Evolutionary conservation across 176 grass and related monocot species (phyloP).

Genomic region (Rhipidocladum racemiflorum): DNA sequence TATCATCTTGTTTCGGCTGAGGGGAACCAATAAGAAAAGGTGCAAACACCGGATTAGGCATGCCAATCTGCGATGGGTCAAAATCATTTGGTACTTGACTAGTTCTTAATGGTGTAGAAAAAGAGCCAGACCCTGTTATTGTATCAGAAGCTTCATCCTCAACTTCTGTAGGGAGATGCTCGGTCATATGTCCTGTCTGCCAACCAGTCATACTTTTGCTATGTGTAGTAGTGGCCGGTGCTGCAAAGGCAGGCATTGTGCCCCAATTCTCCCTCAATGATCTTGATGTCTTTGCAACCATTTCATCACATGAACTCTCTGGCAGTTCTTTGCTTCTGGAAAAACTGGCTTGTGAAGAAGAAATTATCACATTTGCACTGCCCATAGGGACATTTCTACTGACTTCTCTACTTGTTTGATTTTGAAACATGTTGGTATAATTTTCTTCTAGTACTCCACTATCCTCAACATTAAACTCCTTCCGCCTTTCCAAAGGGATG

Average conservation of each 20-base stretch:
- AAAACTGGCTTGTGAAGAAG: slow-evolving; percentile 42
- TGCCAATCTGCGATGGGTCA: slow-evolving; percentile 40
- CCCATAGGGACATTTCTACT: slow-evolving; percentile 36
- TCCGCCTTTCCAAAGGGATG: slow-evolving; percentile 39
- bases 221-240: slow-evolving; percentile 19
- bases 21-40: slow-evolving; percentile 59
- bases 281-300: slow-evolving; percentile 43
- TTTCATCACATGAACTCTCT: slow-evolving; percentile 55
- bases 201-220: slow-evolving; percentile 51
- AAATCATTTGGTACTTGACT: slow-evolving; percentile 57
- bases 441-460: slow-evolving; percentile 37
- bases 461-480: slow-evolving; percentile 44
- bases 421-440: slow-evolving; percentile 47
- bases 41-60: slow-evolving; percentile 60
- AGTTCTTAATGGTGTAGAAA: slow-evolving; percentile 32
- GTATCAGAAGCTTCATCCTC: slow-evolving; percentile 64
- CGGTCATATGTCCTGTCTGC: slow-evolving; percentile 50
- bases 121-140: slow-evolving; percentile 28
- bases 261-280: slow-evolving; percentile 63
- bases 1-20: slow-evolving; percentile 64
- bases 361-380: slow-evolving; percentile 31
- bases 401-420: slow-evolving; percentile 48
- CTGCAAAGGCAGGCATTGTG: slow-evolving; percentile 47
- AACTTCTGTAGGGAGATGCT: slow-evolving; percentile 45
- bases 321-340: slow-evolving; percentile 50